Conservation (phyloP, 176 grass and related monocot species). For the Carex pumila region DNA sequence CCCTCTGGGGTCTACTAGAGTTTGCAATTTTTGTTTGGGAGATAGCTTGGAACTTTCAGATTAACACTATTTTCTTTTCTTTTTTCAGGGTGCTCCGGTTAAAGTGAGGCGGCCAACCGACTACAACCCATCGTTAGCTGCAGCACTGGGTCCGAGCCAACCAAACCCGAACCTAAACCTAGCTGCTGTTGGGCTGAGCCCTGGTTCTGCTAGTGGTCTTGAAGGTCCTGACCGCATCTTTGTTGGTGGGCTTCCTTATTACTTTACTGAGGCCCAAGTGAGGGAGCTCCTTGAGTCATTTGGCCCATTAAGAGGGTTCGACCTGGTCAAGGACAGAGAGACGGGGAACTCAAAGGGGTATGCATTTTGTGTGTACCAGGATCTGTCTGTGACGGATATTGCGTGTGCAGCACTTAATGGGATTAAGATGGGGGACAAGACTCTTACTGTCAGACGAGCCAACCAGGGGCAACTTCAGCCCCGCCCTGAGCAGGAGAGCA, state of each 20-base stretch:
- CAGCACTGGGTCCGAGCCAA: conserved; percentile 86
- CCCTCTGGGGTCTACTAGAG: background rate
- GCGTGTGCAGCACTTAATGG: conserved; percentile 98
- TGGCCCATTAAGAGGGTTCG: conserved; percentile 83
- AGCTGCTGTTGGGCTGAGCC: conserved; percentile 76
- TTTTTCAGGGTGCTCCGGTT: conserved; percentile 63
- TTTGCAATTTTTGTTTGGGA: background rate
- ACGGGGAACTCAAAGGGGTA: conserved; percentile 97
- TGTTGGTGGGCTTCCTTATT: conserved; percentile 92
- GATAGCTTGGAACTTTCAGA: background rate
- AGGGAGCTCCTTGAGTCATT: conserved; percentile 95
- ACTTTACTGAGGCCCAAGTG: conserved; percentile 94
- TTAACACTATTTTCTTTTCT: background rate
- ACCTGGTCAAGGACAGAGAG: conserved; percentile 96
- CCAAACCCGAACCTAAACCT: conserved; percentile 95
- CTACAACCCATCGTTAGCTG: conserved; percentile 92
- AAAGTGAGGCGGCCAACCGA: conserved; percentile 92
- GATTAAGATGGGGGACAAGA: conserved; percentile 99
- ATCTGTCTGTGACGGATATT: conserved; percentile 82
- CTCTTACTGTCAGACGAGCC: conserved; percentile 85
- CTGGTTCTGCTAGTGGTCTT: conserved; percentile 84
- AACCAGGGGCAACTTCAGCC: conserved; percentile 85
- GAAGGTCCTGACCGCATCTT: conserved; percentile 97
- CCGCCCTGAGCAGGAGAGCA: conserved; percentile 82
- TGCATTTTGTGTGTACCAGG: conserved; percentile 95